Percentiles rank a stretch among this genome's conserved stretches.
phyloP scores from a whole-genome alignment of 371 early-diverging fungal species.

The Lichtheimia ornata region DNA sequence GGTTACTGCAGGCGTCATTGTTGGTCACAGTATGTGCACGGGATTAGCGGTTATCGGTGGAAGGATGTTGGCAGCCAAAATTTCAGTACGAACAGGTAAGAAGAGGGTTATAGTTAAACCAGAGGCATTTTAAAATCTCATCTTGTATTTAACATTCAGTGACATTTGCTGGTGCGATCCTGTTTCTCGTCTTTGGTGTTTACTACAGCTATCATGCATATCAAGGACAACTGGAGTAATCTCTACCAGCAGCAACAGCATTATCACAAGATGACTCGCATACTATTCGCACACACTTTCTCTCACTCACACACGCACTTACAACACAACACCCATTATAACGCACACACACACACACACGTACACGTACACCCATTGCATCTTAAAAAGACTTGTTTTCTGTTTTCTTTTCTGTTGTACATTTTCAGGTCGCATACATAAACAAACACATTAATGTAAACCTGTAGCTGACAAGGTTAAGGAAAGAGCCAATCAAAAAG shows the following conservation, averaged over 20 bases:
- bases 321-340: no score
- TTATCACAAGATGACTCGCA: no score
- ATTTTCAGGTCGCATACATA: no score
- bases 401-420: no score
- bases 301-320: background rate
- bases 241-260: no score
- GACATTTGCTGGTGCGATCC: slow-evolving; percentile 78
- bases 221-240: slow-evolving; percentile 18
- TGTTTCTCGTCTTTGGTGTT: slow-evolving; percentile 86
- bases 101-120: slow-evolving; percentile 16
- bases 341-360: no score
- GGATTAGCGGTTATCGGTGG: slow-evolving; percentile 94
- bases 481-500: no score
- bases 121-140: background rate
- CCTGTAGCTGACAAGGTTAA: no score
- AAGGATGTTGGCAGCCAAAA: slow-evolving; percentile 83
- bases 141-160: slow-evolving; percentile 50
- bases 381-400: no score
- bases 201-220: slow-evolving; percentile 60
- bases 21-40: slow-evolving; percentile 92
- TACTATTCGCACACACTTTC: background rate
- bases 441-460: no score
- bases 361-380: no score
- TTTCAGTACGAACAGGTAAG: slow-evolving; percentile 89
- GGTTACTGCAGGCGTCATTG: slow-evolving; percentile 86